phyloP scores from a whole-genome alignment of 2,329 filamentous ascomycete species.

The Volutella citrinella region DNA sequence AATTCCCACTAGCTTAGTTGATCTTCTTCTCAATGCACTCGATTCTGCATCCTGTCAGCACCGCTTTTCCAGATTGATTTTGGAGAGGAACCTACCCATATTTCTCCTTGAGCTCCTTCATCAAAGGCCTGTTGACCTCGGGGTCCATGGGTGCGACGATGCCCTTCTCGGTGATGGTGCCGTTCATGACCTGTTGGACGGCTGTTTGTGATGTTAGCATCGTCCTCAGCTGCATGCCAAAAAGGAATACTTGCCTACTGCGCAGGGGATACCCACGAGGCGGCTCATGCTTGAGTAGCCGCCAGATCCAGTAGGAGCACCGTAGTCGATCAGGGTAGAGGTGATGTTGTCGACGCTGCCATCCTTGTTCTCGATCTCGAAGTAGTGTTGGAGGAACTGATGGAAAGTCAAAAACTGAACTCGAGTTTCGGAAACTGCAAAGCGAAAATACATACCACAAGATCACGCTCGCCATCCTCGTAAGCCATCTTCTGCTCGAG shows the following conservation, averaged over 20 bases:
- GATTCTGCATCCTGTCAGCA: conserved; percentile 7
- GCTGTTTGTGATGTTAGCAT: conserved; percentile 48
- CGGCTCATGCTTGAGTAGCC: conserved; percentile 84
- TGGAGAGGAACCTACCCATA: conserved; percentile 45
- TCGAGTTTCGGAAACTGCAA: too few relatives aligned
- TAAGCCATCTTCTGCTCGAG: conserved; percentile 67
- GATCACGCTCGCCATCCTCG: conserved; percentile 62
- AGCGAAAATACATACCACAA: conserved; percentile 47
- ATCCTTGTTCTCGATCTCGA: conserved; percentile 54
- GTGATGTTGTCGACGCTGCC: conserved; percentile 75
- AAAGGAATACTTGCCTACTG: conserved; percentile 23
- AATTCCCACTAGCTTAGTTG: too few relatives aligned
- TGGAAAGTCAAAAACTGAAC: too few relatives aligned
- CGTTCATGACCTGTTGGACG: conserved; percentile 74
- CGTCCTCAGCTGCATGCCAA: neutral
- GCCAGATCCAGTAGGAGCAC: conserved; percentile 69
- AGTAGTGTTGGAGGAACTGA: conserved; percentile 65
- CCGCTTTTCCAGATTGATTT: neutral
- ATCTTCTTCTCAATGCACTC: conserved; percentile 4
- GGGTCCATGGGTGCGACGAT: conserved; percentile 74
- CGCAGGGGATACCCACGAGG: conserved; percentile 69
- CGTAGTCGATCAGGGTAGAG: conserved; percentile 80
- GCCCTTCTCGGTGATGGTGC: conserved; percentile 69
- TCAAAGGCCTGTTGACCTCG: conserved; percentile 69
- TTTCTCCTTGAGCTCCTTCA: conserved; percentile 75